Evolutionary conservation across 1,284 basidiomycete genomes (phyloP).

Genomic region (Cryptococcus amylolentus): DNA sequence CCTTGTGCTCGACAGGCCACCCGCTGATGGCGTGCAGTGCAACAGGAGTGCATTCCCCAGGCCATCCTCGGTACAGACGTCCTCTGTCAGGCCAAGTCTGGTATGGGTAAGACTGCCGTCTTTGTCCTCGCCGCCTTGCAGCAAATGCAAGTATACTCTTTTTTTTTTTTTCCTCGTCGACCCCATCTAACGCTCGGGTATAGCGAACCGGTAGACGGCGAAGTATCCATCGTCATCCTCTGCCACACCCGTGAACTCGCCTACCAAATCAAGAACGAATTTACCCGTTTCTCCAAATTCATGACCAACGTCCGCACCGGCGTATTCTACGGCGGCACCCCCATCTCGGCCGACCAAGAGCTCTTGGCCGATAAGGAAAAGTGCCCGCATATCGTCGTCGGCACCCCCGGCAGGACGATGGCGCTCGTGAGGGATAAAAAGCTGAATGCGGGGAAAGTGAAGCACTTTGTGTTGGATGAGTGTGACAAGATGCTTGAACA

Average conservation of each 20-base stretch:
- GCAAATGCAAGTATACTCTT: slow-evolving; percentile 60
- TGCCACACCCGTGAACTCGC: slow-evolving; percentile 99
- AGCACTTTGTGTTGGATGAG: slow-evolving; percentile 99
- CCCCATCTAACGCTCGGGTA: background rate
- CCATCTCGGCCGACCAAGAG: slow-evolving; percentile 91
- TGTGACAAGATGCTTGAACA: slow-evolving; percentile 99
- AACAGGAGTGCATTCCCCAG: slow-evolving; percentile 99
- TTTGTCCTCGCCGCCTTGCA: slow-evolving; percentile 97
- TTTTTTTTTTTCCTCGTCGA: background rate
- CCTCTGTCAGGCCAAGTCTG: slow-evolving; percentile 98
- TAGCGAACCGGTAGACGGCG: slow-evolving; percentile 90
- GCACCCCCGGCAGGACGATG: slow-evolving; percentile 93
- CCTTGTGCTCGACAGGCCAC: background rate
- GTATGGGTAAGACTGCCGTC: slow-evolving; percentile 99
- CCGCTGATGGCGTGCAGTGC: slow-evolving; percentile 60
- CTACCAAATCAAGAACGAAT: slow-evolving; percentile 99
- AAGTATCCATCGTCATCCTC: slow-evolving; percentile 94
- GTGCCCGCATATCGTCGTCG: slow-evolving; percentile 98
- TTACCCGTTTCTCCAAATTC: slow-evolving; percentile 98
- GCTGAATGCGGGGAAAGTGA: slow-evolving; percentile 86
- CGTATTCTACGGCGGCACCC: slow-evolving; percentile 97
- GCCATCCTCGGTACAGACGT: slow-evolving; percentile 99
- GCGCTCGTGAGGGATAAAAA: slow-evolving; percentile 90
- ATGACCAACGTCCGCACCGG: slow-evolving; percentile 98
- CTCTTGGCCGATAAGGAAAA: slow-evolving; percentile 92